These are phyloP conservation scores for Trichoderma asperelloides DNA, from an alignment of 495 filamentous ascomycete species.

Conservation along the genomic window DNA sequence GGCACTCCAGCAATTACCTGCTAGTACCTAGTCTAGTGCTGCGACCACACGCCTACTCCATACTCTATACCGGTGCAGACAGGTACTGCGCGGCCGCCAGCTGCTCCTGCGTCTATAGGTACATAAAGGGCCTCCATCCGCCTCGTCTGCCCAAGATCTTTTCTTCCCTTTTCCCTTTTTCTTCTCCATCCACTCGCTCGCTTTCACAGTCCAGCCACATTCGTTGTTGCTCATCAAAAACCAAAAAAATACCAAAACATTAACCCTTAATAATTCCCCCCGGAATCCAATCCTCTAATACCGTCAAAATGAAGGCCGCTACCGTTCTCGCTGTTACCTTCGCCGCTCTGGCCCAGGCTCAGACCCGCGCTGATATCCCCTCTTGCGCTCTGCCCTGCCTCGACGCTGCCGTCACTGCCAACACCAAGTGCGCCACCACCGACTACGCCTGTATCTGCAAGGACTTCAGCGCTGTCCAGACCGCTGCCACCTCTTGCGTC, in stretches of 20 bases:
- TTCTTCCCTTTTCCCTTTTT: neutral
- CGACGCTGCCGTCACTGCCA: slow-evolving; percentile 18
- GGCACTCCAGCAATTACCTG: too few species aligned
- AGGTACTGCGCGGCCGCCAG: neutral
- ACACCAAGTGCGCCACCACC: slow-evolving; percentile 25
- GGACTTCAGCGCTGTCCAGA: slow-evolving; percentile 23
- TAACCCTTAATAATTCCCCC: neutral
- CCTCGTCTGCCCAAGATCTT: neutral
- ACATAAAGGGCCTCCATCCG: slow-evolving; percentile 8
- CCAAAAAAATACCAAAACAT: slow-evolving; percentile 1
- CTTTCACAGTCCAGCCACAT: slow-evolving; percentile 9
- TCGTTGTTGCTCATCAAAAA: neutral
- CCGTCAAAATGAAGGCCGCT: slow-evolving; percentile 32
- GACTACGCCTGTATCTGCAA: slow-evolving; percentile 38
- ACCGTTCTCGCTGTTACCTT: slow-evolving; percentile 24
- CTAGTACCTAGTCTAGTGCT: too few species aligned
- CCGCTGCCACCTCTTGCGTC: slow-evolving; percentile 29
- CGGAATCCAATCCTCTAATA: neutral
- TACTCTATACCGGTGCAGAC: neutral
- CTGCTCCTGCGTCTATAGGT: neutral
- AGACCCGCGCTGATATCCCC: slow-evolving; percentile 30
- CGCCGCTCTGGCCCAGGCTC: slow-evolving; percentile 26
- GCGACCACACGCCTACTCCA: too few species aligned
- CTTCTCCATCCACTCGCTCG: slow-evolving; percentile 2
- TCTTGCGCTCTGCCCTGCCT: slow-evolving; percentile 34